Evolutionary conservation across 768 basidiomycete species (phyloP).

Genomic region (Hemileccinum rubropunctum): DNA sequence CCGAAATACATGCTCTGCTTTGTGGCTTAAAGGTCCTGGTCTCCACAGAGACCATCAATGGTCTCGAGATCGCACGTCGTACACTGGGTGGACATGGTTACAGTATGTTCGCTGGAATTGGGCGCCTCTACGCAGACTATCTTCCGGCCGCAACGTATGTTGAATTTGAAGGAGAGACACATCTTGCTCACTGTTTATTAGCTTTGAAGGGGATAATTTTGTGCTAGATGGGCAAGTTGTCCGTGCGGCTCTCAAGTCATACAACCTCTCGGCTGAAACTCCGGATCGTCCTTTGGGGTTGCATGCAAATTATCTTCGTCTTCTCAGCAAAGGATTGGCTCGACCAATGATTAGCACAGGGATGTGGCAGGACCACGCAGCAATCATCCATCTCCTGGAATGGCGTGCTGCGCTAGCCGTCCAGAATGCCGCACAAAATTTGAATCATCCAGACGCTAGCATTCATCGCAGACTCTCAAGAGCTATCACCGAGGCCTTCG

Average conservation of each 20-base stretch:
- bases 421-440: conserved; percentile 34
- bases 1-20: conserved; percentile 69
- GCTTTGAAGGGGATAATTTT: conserved; percentile 79
- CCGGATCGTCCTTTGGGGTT: conserved; percentile 8
- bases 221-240: conserved; percentile 75
- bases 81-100: conserved; percentile 80
- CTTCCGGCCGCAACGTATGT: conserved; percentile 63
- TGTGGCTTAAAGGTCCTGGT: conserved; percentile 67
- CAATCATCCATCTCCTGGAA: conserved; percentile 51
- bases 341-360: conserved; percentile 18
- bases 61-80: conserved; percentile 63
- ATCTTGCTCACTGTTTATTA: conserved; percentile 20
- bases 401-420: conserved; percentile 65
- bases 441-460: conserved; percentile 47
- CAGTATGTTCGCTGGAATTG: conserved; percentile 66
- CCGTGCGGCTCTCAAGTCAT: conserved; percentile 65
- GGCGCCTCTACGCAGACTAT: conserved; percentile 61
- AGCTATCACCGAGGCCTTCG: conserved; percentile 68
- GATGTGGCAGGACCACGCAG: conserved; percentile 39
- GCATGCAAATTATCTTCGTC: conserved; percentile 48
- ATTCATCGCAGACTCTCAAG: conserved; percentile 56
- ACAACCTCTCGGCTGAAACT: conserved; percentile 40
- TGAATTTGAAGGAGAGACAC: not conserved
- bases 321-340: conserved; percentile 32
- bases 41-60: conserved; percentile 48